These are phyloP conservation scores for Candida germanica DNA, from an alignment of 805 yeast genomes.

Conservation along the genomic window DNA sequence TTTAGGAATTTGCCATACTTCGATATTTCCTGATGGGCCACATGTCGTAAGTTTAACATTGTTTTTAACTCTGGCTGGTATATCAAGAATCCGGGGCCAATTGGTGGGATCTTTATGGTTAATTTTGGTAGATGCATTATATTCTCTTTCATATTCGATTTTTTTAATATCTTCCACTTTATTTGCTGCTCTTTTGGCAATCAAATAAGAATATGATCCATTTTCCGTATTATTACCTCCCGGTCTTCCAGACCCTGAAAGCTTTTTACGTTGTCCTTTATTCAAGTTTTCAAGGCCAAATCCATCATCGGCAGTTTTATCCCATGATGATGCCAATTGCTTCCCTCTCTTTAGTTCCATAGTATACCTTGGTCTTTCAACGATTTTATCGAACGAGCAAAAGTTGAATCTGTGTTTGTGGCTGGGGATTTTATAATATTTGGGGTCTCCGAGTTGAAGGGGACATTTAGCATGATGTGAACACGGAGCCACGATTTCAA, in stretches of 20 bases:
- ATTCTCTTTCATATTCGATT: constrained; percentile 38
- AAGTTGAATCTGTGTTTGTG: constrained; percentile 63
- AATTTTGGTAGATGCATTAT: constrained; percentile 19
- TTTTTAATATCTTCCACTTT: constrained; percentile 38
- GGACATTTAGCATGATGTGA: constrained; percentile 87
- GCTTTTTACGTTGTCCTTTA: constrained; percentile 27
- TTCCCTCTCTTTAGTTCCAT: constrained; percentile 84
- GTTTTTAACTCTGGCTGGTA: constrained; percentile 75
- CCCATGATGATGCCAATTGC: constrained; percentile 71
- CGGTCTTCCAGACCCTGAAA: constrained; percentile 76
- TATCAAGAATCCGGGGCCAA: constrained; percentile 72
- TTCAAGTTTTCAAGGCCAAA: constrained; percentile 45
- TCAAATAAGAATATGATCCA: constrained; percentile 71
- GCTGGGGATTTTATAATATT: constrained; percentile 52
- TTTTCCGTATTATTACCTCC: constrained; percentile 67
- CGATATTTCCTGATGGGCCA: constrained; percentile 74
- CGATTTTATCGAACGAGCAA: constrained; percentile 70
- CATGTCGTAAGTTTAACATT: constrained; percentile 80
- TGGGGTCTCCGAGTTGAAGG: constrained; percentile 72
- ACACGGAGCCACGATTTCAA: constrained; percentile 84
- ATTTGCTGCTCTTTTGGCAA: constrained; percentile 56
- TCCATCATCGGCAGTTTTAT: constrained; percentile 49
- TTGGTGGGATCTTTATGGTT: constrained; percentile 25
- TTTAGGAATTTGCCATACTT: constrained; percentile 84
- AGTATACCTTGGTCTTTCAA: constrained; percentile 75